Evolutionary conservation across 2,329 filamentous ascomycete species (phyloP).

Genomic region (Aspergillus aculeatus): DNA sequence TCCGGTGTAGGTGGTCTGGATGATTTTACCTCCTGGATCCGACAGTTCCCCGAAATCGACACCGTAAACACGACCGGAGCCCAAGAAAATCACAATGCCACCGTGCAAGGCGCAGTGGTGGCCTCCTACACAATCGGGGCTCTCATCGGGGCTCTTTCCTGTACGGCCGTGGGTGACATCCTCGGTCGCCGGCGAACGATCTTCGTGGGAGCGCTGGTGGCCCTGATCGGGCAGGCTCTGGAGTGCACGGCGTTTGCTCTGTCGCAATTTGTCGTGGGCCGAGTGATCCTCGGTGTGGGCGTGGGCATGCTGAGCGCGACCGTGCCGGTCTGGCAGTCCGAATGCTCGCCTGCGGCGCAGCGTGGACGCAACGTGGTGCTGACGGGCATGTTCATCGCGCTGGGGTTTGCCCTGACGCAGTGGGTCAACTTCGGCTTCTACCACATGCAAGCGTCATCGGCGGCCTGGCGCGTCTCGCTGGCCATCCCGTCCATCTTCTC

Average conservation of each 20-base stretch:
- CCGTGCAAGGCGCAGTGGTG: conserved; percentile 35
- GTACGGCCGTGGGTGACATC: conserved; percentile 46
- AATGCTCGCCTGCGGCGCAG: conserved; percentile 18
- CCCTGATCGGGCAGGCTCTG: conserved; percentile 46
- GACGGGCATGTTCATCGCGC: conserved; percentile 43
- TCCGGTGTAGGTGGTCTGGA: conserved; percentile 51
- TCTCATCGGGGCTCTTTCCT: conserved; percentile 48
- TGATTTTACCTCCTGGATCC: conserved; percentile 30
- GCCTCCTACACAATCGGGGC: conserved; percentile 46
- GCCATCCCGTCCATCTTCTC: conserved; percentile 35
- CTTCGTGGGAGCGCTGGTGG: conserved; percentile 41
- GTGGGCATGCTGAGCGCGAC: conserved; percentile 46
- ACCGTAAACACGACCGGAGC: conserved; percentile 46
- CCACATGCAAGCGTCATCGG: conserved; percentile 25
- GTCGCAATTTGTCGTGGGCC: conserved; percentile 48
- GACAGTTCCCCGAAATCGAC: conserved; percentile 49
- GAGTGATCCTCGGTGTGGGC: conserved; percentile 47
- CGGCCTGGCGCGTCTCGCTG: conserved; percentile 42
- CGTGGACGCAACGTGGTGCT: conserved; percentile 25
- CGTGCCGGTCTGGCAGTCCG: conserved; percentile 46
- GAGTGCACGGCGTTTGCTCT: conserved; percentile 48
- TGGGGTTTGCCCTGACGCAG: conserved; percentile 44
- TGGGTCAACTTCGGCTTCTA: conserved; percentile 48
- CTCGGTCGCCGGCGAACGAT: conserved; percentile 49
- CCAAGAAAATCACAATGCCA: conserved; percentile 46